Base-by-base conservation (phyloP, 495 filamentous ascomycete genomes). In the Friedmanniomyces endolithicus region DNA sequence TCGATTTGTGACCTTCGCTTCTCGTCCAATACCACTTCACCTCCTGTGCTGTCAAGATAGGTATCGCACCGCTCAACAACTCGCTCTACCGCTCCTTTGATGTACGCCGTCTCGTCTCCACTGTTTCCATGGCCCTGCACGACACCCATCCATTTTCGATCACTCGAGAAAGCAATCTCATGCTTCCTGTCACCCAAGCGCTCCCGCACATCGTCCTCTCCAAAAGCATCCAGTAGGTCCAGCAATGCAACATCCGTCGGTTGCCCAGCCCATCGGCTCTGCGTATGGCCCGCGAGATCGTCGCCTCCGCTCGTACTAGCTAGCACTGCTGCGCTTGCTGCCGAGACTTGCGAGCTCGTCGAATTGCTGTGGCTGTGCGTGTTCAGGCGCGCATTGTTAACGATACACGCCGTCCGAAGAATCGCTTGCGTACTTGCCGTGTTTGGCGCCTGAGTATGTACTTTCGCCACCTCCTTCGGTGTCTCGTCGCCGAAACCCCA, bases 101-200 rank as follows among this genome's bases (percentile, higher is more conserved):
- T 85, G 61, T 97, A 96, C 12, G 86, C 90, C 53, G 86, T 78
- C 61, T 90, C 68, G 53, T 77, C 75, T 31, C 67, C 66, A 23
- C 72, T 71, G 50, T 64, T n/a, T n/a, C n/a, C n/a, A n/a, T n/a
- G n/a, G 67, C 31, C 73, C 67, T 52, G 69, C 1, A 86, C 81
- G 14, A 95, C 89, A 33, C 92, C 92, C 92, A 97, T 99, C 90
- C 92, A 99, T 69, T 96, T 99, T 45, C 88, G 80, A 62, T 96
- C 90, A 0, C 92, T 97, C 64, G 88, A 95, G 65, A 99, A 99
- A 0, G 92, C 90, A 1, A 86, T 88, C 64, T 97, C 92, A 22
- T 80, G 78, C 17, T 82, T 78, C 33, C 89, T 82, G 27, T 76
- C 78, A 35, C 87, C 86, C 51, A 95, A 82, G 14, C 84, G 80